Percentiles rank a stretch among this genome's conserved stretches.
These are phyloP conservation scores for Fusarium sp. DNA, from an alignment of 2,329 filamentous ascomycete species.

Conservation along the genomic window DNA sequence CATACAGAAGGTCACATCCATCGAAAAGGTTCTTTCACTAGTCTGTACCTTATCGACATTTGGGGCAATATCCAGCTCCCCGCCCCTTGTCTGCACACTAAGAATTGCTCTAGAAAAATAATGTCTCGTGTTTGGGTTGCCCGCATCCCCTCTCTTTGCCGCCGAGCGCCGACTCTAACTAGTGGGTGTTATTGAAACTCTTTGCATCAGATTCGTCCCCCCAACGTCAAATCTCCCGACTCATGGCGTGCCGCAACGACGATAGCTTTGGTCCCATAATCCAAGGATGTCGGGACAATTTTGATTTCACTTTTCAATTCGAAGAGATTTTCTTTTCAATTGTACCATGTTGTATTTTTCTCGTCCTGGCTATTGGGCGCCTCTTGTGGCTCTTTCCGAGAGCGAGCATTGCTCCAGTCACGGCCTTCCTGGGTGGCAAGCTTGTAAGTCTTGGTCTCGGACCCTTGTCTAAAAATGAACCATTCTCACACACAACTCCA, in stretches of 20 bases:
- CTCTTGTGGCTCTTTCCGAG: neutral
- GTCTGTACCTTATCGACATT: too few relatives aligned
- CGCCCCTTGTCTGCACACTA: too few relatives aligned
- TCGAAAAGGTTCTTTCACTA: too few relatives aligned
- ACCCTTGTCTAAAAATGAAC: neutral
- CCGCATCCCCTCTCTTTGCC: too few relatives aligned
- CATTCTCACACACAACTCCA: neutral
- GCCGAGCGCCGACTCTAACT: too few relatives aligned
- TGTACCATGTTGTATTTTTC: slow-evolving; percentile 51
- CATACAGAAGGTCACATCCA: too few relatives aligned
- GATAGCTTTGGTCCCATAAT: slow-evolving; percentile 55
- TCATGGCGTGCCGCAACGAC: slow-evolving; percentile 47
- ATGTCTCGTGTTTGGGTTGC: too few relatives aligned
- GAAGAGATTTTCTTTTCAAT: slow-evolving; percentile 56
- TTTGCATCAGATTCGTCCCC: too few relatives aligned
- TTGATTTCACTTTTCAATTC: slow-evolving; percentile 60
- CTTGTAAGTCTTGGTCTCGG: neutral
- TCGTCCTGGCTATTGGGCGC: neutral
- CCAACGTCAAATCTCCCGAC: neutral
- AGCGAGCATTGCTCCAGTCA: neutral
- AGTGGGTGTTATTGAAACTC: too few relatives aligned
- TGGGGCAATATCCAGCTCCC: too few relatives aligned
- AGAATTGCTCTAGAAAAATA: too few relatives aligned
- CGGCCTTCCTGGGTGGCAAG: neutral
- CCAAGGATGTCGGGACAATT: slow-evolving; percentile 55